Evolutionary conservation across 768 basidiomycete genomes (phyloP).

Genomic region (Cystofilobasidium capitatum): DNA sequence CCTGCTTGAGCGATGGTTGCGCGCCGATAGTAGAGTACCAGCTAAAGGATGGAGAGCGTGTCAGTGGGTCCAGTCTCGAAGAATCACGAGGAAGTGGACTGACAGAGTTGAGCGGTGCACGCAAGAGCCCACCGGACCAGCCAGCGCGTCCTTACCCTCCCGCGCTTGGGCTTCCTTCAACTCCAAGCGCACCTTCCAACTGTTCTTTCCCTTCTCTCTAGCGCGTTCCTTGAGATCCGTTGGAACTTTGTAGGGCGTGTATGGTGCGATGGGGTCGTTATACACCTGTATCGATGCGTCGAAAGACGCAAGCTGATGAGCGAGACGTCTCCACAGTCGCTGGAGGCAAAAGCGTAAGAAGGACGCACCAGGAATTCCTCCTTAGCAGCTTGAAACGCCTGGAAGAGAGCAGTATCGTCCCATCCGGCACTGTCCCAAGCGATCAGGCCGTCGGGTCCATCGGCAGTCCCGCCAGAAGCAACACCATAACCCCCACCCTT

Average conservation of each 20-base stretch:
- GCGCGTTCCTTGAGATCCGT: not conserved
- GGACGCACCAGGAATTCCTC: not conserved
- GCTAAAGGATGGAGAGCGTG: not conserved
- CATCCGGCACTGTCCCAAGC: not conserved
- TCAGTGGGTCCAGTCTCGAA: too few relatives aligned
- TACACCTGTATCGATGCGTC: not conserved
- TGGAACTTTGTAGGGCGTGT: not conserved
- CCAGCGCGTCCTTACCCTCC: not conserved
- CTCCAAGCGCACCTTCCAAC: slow-evolving; percentile 2
- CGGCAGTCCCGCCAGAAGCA: too few relatives aligned
- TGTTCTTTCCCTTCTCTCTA: not conserved
- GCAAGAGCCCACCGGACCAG: not conserved
- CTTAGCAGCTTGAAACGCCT: not conserved
- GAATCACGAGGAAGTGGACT: not conserved
- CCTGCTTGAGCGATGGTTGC: not conserved
- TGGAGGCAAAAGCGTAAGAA: not conserved
- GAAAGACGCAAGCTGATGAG: not conserved
- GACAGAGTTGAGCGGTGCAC: not conserved
- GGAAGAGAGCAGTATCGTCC: not conserved
- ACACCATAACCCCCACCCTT: too few relatives aligned
- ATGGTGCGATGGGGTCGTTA: not conserved
- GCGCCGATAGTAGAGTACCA: not conserved
- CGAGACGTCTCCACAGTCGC: too few relatives aligned
- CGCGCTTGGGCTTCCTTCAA: not conserved
- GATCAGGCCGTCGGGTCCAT: not conserved